Conservation (phyloP, 805 yeast genomes). For the Candida nitratophila region DNA sequence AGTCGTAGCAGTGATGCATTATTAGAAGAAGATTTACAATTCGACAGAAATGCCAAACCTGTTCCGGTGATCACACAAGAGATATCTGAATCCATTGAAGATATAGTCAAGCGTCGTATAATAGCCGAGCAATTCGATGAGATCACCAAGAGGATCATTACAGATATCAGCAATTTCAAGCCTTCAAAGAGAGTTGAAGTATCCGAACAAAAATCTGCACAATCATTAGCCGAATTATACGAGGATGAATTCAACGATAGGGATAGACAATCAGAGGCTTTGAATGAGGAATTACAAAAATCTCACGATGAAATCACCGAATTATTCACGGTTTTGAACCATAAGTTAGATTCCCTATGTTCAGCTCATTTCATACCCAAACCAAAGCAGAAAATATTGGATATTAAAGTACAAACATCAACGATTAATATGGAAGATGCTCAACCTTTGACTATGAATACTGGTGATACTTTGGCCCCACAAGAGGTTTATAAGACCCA, state of each 20-base stretch:
- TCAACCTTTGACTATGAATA: slow-evolving; percentile 78
- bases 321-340: slow-evolving; percentile 53
- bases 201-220: slow-evolving; percentile 75
- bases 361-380: slow-evolving; percentile 95
- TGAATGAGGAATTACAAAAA: slow-evolving; percentile 55
- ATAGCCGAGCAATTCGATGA: slow-evolving; percentile 76
- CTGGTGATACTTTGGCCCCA: slow-evolving; percentile 79
- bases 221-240: slow-evolving; percentile 86
- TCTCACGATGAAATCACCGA: slow-evolving; percentile 75
- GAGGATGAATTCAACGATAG: slow-evolving; percentile 70
- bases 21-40: slow-evolving; percentile 74
- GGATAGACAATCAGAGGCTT: slow-evolving; percentile 25
- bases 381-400: slow-evolving; percentile 73
- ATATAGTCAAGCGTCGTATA: slow-evolving; percentile 78
- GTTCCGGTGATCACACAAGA: slow-evolving; percentile 93
- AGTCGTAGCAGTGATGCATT: slow-evolving; percentile 83
- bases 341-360: slow-evolving; percentile 78
- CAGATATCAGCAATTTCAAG: slow-evolving; percentile 58
- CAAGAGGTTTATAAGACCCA: slow-evolving; percentile 74
- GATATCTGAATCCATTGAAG: slow-evolving; percentile 80
- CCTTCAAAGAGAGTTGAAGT: slow-evolving; percentile 53
- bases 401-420: slow-evolving; percentile 76
- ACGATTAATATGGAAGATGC: slow-evolving; percentile 93
- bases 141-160: slow-evolving; percentile 62
- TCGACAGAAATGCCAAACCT: slow-evolving; percentile 91